A percentile compares a stretch with the other conserved stretches of the same genome.
Evolutionary conservation across 148 eudicot genomes (phyloP).

Genomic region (Euryodendron excelsum): DNA sequence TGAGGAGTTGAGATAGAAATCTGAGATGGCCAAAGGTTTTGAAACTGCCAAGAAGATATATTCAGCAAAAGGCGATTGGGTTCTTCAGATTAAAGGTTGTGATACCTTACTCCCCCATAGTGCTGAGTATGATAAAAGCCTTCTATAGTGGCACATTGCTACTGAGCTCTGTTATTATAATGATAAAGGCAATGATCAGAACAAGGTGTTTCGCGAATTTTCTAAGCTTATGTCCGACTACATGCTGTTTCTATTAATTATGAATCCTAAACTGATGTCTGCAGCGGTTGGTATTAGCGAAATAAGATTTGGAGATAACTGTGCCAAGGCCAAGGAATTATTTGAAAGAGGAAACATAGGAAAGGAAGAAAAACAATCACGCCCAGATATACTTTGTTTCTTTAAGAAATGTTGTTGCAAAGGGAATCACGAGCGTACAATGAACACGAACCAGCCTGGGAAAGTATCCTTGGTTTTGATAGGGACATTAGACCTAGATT

Average conservation of each 20-base stretch:
- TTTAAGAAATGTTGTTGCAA: no score
- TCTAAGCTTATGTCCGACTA: slow-evolving; percentile 34
- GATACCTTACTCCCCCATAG: slow-evolving; percentile 14
- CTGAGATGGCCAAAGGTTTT: slow-evolving; percentile 25
- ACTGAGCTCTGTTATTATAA: slow-evolving; percentile 39
- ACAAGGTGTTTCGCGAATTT: neutral
- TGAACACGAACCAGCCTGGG: neutral
- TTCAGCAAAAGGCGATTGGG: slow-evolving; percentile 29
- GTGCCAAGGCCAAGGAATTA: slow-evolving; percentile 37
- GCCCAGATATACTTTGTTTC: no score
- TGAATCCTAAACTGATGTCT: slow-evolving; percentile 32
- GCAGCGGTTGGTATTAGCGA: slow-evolving; percentile 35
- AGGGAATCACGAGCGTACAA: no score
- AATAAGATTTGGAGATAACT: slow-evolving; percentile 37
- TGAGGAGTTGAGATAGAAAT: slow-evolving; percentile 31
- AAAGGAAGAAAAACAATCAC: no score
- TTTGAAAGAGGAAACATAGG: neutral
- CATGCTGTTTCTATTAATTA: slow-evolving; percentile 33
- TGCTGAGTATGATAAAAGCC: slow-evolving; percentile 41
- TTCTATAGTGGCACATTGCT: slow-evolving; percentile 53
- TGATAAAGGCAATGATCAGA: neutral
- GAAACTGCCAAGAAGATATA: slow-evolving; percentile 21
- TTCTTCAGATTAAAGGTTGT: slow-evolving; percentile 12
- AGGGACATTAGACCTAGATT: neutral
- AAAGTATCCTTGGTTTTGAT: neutral